Evolutionary conservation across 2,329 filamentous ascomycete species (phyloP).

Genomic region (Aureobasidium sp.): DNA sequence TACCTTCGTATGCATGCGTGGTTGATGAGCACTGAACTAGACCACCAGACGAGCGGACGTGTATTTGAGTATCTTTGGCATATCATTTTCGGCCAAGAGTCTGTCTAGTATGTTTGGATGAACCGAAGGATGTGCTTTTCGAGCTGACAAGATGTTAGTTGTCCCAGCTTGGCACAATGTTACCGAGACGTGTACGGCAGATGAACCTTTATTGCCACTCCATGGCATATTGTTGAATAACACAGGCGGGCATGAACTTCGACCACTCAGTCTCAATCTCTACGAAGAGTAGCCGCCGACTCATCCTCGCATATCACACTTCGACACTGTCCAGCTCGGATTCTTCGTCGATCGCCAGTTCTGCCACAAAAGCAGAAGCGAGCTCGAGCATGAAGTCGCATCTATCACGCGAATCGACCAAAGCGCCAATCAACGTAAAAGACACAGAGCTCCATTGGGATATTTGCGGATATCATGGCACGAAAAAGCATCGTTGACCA

Average conservation of each 20-base stretch:
- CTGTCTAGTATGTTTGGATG: conserved; percentile 4
- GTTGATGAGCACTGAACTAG: conserved; percentile 50
- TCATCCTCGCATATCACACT: too few species aligned
- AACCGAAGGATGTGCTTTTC: too few species aligned
- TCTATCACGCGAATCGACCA: too few species aligned
- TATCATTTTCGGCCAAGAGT: conserved; percentile 10
- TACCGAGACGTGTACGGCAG: conserved; percentile 8
- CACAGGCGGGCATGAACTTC: neutral
- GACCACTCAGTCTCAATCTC: neutral
- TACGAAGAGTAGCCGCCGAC: neutral
- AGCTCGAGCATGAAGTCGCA: too few species aligned
- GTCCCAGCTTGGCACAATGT: conserved; percentile 7
- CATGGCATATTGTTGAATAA: neutral
- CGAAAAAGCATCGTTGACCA: too few species aligned
- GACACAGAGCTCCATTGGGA: too few species aligned
- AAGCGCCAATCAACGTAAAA: too few species aligned
- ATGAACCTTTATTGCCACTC: neutral
- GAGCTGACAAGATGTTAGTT: neutral
- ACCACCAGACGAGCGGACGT: conserved; percentile 45
- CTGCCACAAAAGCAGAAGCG: too few species aligned
- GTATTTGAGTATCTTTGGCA: conserved; percentile 63
- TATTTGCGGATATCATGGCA: too few species aligned
- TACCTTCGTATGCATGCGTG: conserved; percentile 54
- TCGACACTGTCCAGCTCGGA: too few species aligned
- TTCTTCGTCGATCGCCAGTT: too few species aligned